Evolutionary conservation across 225 moss, liverwort and hornwort species (phyloP).

Genomic region (Sphagnum tenellum): DNA sequence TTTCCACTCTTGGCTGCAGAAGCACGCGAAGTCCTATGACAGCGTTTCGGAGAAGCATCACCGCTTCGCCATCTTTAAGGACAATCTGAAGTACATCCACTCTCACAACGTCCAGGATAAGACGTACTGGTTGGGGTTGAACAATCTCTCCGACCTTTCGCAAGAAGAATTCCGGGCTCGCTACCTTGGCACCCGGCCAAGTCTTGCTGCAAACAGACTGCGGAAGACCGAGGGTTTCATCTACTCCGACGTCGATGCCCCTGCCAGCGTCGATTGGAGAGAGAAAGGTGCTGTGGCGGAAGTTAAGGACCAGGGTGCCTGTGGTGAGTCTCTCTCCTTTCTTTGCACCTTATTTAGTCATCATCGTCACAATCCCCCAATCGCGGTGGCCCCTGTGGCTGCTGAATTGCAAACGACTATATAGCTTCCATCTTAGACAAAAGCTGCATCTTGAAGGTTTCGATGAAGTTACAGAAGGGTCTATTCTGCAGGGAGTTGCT

Average conservation of each 20-base stretch:
- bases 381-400: no score
- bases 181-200: slow-evolving; percentile 20
- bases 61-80: slow-evolving; percentile 27
- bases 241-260: slow-evolving; percentile 13
- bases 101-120: slow-evolving; percentile 17
- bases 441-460: no score
- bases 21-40: slow-evolving; percentile 15
- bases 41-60: slow-evolving; percentile 15
- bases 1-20: slow-evolving; percentile 19
- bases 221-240: slow-evolving; percentile 13
- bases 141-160: slow-evolving; percentile 28
- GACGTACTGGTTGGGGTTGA: slow-evolving; percentile 25
- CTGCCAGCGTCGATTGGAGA: slow-evolving; percentile 21
- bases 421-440: no score
- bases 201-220: slow-evolving; percentile 1
- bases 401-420: no score
- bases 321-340: slow-evolving; percentile 10
- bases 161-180: slow-evolving; percentile 22
- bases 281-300: slow-evolving; percentile 14
- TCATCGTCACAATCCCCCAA: no score
- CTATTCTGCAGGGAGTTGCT: no score
- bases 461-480: no score
- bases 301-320: slow-evolving; percentile 31
- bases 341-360: no score
- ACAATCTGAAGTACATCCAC: slow-evolving; percentile 32